phyloP scores from a whole-genome alignment of 2,329 filamentous ascomycete genomes.

The Aureobasidium musti region DNA sequence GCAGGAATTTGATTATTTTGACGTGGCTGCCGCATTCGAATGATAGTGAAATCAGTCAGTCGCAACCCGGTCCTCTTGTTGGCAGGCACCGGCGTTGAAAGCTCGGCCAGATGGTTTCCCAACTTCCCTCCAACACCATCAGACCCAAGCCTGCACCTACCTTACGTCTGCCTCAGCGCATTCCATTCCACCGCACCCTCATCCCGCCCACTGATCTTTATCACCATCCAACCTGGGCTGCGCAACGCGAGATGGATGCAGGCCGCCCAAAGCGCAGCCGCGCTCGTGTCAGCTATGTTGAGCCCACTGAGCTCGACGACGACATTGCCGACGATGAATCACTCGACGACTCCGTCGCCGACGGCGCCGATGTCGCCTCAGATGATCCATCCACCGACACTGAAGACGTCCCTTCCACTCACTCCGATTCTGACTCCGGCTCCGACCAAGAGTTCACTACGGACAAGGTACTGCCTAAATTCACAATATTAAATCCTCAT shows the following conservation, averaged over 20 bases:
- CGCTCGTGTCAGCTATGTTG: not conserved
- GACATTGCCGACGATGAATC: conserved; percentile 1
- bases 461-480: conserved; percentile 6
- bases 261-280: conserved; percentile 1
- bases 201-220: not conserved
- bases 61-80: not conserved
- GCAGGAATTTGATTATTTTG: not conserved
- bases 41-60: not conserved
- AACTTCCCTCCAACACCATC: not conserved
- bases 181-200: not conserved
- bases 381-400: not conserved
- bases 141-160: not conserved
- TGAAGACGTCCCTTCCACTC: not conserved
- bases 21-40: not conserved
- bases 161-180: not conserved
- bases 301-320: conserved; percentile 4
- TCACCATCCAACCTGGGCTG: not conserved
- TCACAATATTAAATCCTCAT: not conserved
- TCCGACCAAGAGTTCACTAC: conserved; percentile 15
- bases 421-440: not conserved
- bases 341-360: not conserved
- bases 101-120: not conserved
- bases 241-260: not conserved
- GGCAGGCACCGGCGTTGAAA: not conserved
- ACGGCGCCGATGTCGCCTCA: not conserved